Base-by-base conservation (phyloP, 768 basidiomycete genomes). In the Calocybe gangraenosa region DNA sequence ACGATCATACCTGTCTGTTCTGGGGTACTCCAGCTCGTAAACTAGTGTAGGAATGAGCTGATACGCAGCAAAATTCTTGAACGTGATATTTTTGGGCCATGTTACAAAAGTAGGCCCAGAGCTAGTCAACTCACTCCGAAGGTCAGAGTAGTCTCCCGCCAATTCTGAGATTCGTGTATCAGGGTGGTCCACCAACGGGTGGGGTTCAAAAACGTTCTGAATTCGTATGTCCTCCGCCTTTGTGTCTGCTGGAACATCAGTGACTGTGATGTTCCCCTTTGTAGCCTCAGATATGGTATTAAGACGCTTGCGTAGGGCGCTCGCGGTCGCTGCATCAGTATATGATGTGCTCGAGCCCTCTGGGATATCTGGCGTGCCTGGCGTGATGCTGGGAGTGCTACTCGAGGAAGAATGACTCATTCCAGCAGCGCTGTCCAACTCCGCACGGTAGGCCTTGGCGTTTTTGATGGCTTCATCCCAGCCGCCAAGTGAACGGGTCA, bases 11-110 rank as follows among this genome's bases (percentile, higher is more conserved):
- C 74, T 69, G 23, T 88, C 81, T 8, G 95, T 97, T 40, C 95
- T 71, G 8, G 95, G 95, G 63, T 94, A 99, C 65, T 97, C 94
- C 25, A 98, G 71, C 62, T 98, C 93, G 58, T 99, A 99, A 6
- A 97, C 93, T 34, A 99, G 74, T 0, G 92, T 92, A 11, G 96
- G 96, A 37, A 89, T 82, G 31, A 94, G 67, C 66, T 90, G 80
- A 65, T 94, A 99, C 31, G 85, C 76, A 21, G 78, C 78, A 59
- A 93, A 98, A 63, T 92, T 86, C 57, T 73, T 78, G 58, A 81
- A 76, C 0, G 83, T 84, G 49, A 98, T 76, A 60, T 93, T 97
- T 37, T 82, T 72, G 0, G 94, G 94, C 81, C 89, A 99, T 14
- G 73, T 75, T 31, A 93, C 74, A 41, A 70, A 67, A 38, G 71